Percentiles rank a stretch among this genome's conserved stretches.
Conservation (phyloP, 768 basidiomycete species). For the Trametes coccinea region DNA sequence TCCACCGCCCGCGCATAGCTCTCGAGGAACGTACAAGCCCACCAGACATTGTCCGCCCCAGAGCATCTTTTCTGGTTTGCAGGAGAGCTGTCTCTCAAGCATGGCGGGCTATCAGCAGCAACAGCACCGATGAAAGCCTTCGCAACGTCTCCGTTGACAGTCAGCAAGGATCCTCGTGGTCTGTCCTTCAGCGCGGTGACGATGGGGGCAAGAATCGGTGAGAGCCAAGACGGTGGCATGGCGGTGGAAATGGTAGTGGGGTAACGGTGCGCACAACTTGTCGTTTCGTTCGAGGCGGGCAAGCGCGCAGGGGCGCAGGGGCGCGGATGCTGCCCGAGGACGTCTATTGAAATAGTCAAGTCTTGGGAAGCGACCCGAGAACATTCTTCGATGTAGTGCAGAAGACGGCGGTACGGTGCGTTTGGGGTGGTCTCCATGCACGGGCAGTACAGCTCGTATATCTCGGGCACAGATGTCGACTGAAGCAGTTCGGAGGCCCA, state of each 20-base stretch:
- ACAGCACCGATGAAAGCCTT: not conserved
- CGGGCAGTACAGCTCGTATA: too few relatives aligned
- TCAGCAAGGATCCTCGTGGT: not conserved
- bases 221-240: not conserved
- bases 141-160: not conserved
- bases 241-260: not conserved
- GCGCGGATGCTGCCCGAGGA: too few relatives aligned
- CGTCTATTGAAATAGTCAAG: too few relatives aligned
- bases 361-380: too few relatives aligned
- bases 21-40: not conserved
- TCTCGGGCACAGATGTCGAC: too few relatives aligned
- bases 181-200: not conserved
- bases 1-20: not conserved
- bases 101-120: not conserved
- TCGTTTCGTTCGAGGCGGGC: too few relatives aligned
- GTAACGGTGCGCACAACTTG: not conserved
- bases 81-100: not conserved
- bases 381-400: too few relatives aligned
- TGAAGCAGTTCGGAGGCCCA: too few relatives aligned
- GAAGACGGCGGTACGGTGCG: too few relatives aligned
- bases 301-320: too few relatives aligned
- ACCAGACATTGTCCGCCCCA: not conserved
- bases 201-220: not conserved
- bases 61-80: not conserved
- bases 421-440: too few relatives aligned